Evolutionary conservation across 2,329 filamentous ascomycete genomes (phyloP), one percentile per base, ranked within the genome.

Genomic region (Colletotrichum sp.): DNA sequence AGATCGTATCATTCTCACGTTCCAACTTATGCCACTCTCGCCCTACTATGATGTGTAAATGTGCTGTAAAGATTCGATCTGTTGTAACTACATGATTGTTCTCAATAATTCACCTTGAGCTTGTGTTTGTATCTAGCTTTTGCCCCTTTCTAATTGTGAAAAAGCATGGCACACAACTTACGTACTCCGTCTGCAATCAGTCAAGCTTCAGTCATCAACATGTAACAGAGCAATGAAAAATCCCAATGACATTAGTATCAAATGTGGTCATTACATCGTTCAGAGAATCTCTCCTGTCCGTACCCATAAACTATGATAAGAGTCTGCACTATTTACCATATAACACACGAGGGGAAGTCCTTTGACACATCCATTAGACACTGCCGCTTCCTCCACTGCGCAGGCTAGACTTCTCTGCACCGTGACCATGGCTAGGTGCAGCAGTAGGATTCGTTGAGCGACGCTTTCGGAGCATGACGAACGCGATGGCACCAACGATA

Each of bases 1-100:
- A 73, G 43, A 75, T 59, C 57, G 39, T 60, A 73, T 52, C 64
- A 52, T 73, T 67, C n/a, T 74, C 72, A 43, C 63, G 63, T 75
- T 59, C 43, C 55, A 34, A 15, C 18, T 10, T 21, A 12, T 2
- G 7, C 7, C 3, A 8, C 16, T 15, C 39, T n/a, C 9, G 24
- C 10, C 30, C 7, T 21, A 15, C 28, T 28, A 18, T n/a, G 21
- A 21, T 34, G 16, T 21, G n/a, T 24, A 32, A 28, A 48, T 21
- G n/a, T 52, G 43, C n/a, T 52, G n/a, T 52, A 0, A 21, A 52
- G 3, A 13, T 52, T 52, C 43, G 10, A 13, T 52, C 12, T 21
- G 43, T 52, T 52, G n/a, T 3, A 21, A 48, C 5, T 5, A 0
- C 3, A 1, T 12, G 0, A 48, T 21, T 1, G 8, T 9, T 43